phyloP scores from a whole-genome alignment of 257 asterid species.

The Nicotiana undulata region DNA sequence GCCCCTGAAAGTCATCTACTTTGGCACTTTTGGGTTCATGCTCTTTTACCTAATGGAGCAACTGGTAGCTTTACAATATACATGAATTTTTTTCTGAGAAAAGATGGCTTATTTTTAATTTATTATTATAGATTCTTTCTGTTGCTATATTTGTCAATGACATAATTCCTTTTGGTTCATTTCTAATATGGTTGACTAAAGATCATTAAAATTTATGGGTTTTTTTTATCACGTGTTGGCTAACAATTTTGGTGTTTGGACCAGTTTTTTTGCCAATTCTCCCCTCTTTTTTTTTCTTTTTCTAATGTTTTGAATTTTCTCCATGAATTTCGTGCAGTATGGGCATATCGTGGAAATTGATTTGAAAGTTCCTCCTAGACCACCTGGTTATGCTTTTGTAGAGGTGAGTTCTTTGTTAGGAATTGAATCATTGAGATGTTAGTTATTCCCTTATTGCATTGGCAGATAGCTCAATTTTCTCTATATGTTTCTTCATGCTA shows the following conservation, averaged over 20 bases:
- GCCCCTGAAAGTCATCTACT: background rate
- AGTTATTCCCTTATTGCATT: background rate
- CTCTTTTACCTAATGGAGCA: background rate
- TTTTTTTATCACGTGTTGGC: background rate
- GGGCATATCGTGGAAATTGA: constrained; percentile 69
- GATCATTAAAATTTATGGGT: background rate
- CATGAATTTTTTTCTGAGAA: background rate
- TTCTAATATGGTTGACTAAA: background rate
- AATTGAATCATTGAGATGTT: background rate
- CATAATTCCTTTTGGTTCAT: background rate
- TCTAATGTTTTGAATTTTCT: background rate
- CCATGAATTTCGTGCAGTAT: constrained; percentile 38
- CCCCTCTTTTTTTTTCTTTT: background rate
- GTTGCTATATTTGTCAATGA: background rate
- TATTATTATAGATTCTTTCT: background rate
- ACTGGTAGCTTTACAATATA: background rate
- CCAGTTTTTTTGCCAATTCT: background rate
- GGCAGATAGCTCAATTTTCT: background rate
- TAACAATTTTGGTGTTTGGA: background rate
- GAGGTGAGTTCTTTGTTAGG: constrained; percentile 45
- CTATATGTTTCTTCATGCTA: background rate
- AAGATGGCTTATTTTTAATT: background rate
- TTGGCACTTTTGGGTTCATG: background rate
- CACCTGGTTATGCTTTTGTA: constrained; percentile 85
- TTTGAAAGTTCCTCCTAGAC: constrained; percentile 81